phyloP scores from a whole-genome alignment of 192 early-diverging fungal genomes.

The Entomortierella parvispora region DNA sequence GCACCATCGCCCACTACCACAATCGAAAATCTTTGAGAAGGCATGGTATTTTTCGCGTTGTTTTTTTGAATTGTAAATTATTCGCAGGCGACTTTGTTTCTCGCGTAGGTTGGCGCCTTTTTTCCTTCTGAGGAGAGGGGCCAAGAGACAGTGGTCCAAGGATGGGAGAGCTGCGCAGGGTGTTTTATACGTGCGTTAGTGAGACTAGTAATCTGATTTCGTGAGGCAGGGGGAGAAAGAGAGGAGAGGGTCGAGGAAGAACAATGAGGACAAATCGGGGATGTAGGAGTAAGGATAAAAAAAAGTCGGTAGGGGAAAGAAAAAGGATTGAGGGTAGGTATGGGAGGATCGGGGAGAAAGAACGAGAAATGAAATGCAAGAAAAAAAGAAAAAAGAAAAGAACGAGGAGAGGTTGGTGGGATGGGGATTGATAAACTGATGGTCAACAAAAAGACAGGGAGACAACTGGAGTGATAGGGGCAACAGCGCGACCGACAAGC shows the following conservation, averaged over 20 bases:
- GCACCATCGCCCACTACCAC: constrained; percentile 44
- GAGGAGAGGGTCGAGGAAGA: background rate
- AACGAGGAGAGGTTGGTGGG: background rate
- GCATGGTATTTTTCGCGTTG: too few species aligned
- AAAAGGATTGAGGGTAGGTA: constrained; percentile 5
- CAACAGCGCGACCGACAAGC: background rate
- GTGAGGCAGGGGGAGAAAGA: constrained; percentile 9
- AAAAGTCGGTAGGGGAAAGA: background rate
- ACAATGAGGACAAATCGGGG: background rate
- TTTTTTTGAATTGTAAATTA: too few species aligned
- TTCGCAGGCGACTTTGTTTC: too few species aligned
- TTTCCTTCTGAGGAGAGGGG: background rate
- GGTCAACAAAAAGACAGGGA: background rate
- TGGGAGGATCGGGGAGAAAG: background rate
- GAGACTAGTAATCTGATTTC: too few species aligned
- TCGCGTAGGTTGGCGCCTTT: too few species aligned
- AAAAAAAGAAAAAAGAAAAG: background rate
- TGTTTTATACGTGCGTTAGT: too few species aligned
- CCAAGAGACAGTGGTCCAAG: too few species aligned
- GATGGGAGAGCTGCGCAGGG: too few species aligned
- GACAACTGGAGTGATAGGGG: background rate
- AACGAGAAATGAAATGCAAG: background rate
- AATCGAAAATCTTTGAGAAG: constrained; percentile 28
- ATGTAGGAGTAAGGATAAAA: background rate
- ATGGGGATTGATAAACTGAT: background rate